phyloP scores from a whole-genome alignment of 2,329 filamentous ascomycete species.

The Trichoderma semiorbis region DNA sequence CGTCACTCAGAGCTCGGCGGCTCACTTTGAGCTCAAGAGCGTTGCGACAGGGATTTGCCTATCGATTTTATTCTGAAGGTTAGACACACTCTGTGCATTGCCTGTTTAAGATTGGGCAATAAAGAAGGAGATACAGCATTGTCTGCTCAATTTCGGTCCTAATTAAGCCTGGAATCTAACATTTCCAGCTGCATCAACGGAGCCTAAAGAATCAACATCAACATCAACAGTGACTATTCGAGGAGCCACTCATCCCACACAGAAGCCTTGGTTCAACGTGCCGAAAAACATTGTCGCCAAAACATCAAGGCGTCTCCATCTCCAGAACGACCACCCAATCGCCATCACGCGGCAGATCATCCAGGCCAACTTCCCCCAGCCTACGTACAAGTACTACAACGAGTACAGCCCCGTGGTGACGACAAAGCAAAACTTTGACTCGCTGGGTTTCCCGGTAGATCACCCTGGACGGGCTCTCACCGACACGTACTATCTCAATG shows the following conservation, averaged over 20 bases:
- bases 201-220: constrained; percentile 24
- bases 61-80: constrained; percentile 26
- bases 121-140: background rate
- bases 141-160: background rate
- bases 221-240: constrained; percentile 53
- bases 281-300: constrained; percentile 71
- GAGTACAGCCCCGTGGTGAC: constrained; percentile 79
- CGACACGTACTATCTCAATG: constrained; percentile 95
- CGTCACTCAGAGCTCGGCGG: constrained; percentile 26
- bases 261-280: constrained; percentile 80
- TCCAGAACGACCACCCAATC: constrained; percentile 86
- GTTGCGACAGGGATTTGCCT: constrained; percentile 24
- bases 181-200: background rate
- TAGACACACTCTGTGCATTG: background rate
- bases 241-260: constrained; percentile 61
- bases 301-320: constrained; percentile 75
- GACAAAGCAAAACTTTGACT: constrained; percentile 89
- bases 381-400: constrained; percentile 74
- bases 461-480: constrained; percentile 83
- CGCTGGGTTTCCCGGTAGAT: constrained; percentile 83
- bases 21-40: constrained; percentile 25
- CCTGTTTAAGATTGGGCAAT: background rate
- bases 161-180: background rate
- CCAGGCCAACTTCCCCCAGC: constrained; percentile 76
- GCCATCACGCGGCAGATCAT: constrained; percentile 89